phyloP scores from a whole-genome alignment of 495 filamentous ascomycete genomes.

The Xylaria bambusicola region DNA sequence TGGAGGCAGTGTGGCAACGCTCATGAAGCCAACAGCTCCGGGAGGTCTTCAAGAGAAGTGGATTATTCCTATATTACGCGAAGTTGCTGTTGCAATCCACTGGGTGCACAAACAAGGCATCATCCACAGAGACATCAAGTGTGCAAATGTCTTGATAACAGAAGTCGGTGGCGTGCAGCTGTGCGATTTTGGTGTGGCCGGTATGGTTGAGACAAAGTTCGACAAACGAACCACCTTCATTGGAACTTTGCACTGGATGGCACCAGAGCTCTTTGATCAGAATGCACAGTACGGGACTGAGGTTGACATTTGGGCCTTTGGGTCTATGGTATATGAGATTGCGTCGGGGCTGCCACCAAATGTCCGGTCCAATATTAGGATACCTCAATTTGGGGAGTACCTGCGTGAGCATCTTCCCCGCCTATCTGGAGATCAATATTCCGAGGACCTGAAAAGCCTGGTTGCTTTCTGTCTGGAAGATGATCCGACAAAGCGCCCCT shows the following conservation, averaged over 20 bases:
- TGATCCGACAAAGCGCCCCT: constrained; percentile 71
- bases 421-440: constrained; percentile 76
- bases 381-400: constrained; percentile 59
- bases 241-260: constrained; percentile 96
- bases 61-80: constrained; percentile 85
- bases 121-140: constrained; percentile 95
- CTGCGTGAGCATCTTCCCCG: constrained; percentile 64
- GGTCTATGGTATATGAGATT: constrained; percentile 87
- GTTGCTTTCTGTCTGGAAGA: constrained; percentile 79
- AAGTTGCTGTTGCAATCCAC: constrained; percentile 79
- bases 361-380: constrained; percentile 50
- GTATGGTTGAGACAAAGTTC: constrained; percentile 75
- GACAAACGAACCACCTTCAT: constrained; percentile 93
- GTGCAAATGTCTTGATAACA: constrained; percentile 87
- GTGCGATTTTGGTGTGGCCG: constrained; percentile 95
- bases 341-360: constrained; percentile 85
- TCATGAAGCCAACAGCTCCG: constrained; percentile 67
- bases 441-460: constrained; percentile 71
- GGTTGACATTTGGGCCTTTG: constrained; percentile 96
- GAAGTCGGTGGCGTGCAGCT: constrained; percentile 86
- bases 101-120: constrained; percentile 90
- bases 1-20: constrained; percentile 89
- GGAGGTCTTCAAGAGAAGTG: constrained; percentile 82
- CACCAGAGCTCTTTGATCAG: constrained; percentile 75
- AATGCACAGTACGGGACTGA: constrained; percentile 61